Percentiles rank a stretch among this genome's conserved stretches.
phyloP scores from a whole-genome alignment of 176 grass and related monocot genomes.

The Phoenix dactylifera region DNA sequence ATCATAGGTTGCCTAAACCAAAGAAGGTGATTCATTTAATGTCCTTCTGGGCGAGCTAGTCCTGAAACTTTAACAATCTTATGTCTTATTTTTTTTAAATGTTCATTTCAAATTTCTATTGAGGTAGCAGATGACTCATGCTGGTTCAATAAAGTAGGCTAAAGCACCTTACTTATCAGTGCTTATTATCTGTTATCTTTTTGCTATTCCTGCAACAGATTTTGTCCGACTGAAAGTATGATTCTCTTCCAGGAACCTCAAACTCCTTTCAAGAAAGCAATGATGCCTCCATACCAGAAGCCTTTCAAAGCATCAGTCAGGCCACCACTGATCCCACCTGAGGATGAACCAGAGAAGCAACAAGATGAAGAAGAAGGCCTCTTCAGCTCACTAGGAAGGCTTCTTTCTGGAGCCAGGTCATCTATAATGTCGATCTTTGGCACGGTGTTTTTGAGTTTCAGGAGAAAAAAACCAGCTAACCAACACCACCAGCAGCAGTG shows the following conservation, averaged over 20 bases:
- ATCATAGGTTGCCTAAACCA: no score
- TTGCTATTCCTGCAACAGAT: no score
- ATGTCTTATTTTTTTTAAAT: no score
- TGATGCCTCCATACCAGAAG: constrained; percentile 59
- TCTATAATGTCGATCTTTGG: constrained; percentile 45
- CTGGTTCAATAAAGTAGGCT: no score
- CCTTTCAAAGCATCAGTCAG: constrained; percentile 51
- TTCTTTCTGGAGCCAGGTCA: constrained; percentile 62
- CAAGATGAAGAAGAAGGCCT: constrained; percentile 58
- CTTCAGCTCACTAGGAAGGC: constrained; percentile 56
- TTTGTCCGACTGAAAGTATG: no score
- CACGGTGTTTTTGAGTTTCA: constrained; percentile 26
- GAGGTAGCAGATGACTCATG: no score
- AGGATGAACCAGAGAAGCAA: constrained; percentile 39
- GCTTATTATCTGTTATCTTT: no score
- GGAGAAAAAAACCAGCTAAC: constrained; percentile 34
- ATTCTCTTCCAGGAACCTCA: constrained; percentile 40
- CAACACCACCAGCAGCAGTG: constrained; percentile 27
- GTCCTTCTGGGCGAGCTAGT: no score
- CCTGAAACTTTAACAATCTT: no score
- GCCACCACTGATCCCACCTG: constrained; percentile 46
- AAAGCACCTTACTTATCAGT: no score
- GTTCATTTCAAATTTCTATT: no score
- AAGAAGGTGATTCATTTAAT: no score
- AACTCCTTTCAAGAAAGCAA: constrained; percentile 21